These are phyloP conservation scores for Mrakia blollopis DNA, from an alignment of 768 basidiomycete species.

Conservation along the genomic window DNA sequence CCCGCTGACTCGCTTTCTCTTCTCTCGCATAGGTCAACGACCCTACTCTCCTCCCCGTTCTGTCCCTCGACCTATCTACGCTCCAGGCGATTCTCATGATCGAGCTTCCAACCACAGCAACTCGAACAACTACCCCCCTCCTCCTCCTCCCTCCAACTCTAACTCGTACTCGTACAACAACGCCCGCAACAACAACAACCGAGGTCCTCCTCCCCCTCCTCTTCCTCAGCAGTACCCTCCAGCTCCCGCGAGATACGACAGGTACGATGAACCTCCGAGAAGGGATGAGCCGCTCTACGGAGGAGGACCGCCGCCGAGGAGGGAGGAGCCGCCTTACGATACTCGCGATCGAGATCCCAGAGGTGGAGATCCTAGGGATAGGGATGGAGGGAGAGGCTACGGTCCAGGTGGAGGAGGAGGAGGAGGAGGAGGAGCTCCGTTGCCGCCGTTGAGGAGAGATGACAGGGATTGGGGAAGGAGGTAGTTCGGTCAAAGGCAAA, in stretches of 20 bases:
- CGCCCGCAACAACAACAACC: background rate
- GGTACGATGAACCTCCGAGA: background rate
- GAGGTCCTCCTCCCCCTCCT: background rate
- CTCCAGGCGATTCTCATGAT: too few species aligned
- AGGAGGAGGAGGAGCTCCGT: too few species aligned
- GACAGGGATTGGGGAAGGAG: too few species aligned
- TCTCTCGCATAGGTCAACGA: background rate
- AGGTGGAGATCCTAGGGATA: too few species aligned
- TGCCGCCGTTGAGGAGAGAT: too few species aligned
- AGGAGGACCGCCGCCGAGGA: background rate
- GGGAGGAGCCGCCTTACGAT: background rate
- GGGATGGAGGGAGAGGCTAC: too few species aligned
- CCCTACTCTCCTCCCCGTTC: background rate
- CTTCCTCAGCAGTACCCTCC: background rate
- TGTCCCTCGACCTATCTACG: background rate
- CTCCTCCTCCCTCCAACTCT: background rate
- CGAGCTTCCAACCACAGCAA: too few species aligned
- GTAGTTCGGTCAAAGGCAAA: too few species aligned
- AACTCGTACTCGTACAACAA: background rate
- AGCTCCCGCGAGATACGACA: background rate
- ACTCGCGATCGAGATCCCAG: too few species aligned
- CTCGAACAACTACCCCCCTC: background rate
- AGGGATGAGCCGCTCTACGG: background rate
- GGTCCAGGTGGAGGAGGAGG: too few species aligned
- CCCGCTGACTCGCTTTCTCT: background rate